Evolutionary conservation across 2,329 filamentous ascomycete species (phyloP).

Genomic region (Beauveria scarabaeidicola): DNA sequence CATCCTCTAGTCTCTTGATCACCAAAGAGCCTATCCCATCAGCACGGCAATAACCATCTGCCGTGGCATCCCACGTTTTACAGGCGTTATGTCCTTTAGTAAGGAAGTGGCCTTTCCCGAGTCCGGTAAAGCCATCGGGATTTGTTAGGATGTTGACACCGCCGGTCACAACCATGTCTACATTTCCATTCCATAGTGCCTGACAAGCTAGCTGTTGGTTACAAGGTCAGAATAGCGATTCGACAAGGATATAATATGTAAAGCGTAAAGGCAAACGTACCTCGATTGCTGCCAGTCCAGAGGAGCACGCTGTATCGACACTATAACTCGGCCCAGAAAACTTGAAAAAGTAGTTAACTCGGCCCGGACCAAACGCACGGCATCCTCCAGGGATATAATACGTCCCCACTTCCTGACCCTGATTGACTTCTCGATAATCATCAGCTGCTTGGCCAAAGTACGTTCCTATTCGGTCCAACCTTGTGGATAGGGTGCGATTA

Average conservation of each 20-base stretch:
- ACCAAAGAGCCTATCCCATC: constrained; percentile 68
- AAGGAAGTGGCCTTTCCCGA: constrained; percentile 69
- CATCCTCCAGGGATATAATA: constrained; percentile 44
- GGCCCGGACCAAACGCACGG: constrained; percentile 43
- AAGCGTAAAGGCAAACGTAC: constrained; percentile 26
- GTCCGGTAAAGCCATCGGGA: constrained; percentile 67
- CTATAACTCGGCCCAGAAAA: constrained; percentile 20
- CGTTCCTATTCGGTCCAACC: constrained; percentile 36
- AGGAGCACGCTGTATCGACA: no score
- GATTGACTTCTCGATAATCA: constrained; percentile 72
- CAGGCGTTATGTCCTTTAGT: constrained; percentile 33
- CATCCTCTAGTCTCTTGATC: constrained; percentile 72
- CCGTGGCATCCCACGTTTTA: constrained; percentile 71
- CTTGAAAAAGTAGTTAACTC: constrained; percentile 59
- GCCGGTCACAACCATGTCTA: constrained; percentile 68
- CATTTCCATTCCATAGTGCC: constrained; percentile 45
- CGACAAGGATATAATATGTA: background rate
- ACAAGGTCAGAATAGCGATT: background rate
- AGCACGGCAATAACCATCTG: constrained; percentile 75
- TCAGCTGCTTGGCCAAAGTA: constrained; percentile 73
- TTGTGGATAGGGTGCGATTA: no score
- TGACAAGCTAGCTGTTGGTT: constrained; percentile 34
- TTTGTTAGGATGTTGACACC: constrained; percentile 69
- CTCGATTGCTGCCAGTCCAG: constrained; percentile 17
- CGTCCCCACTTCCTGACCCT: constrained; percentile 53